Evolutionary conservation across 176 grass and related monocot species (phyloP).

Genomic region (Stipa capillata): DNA sequence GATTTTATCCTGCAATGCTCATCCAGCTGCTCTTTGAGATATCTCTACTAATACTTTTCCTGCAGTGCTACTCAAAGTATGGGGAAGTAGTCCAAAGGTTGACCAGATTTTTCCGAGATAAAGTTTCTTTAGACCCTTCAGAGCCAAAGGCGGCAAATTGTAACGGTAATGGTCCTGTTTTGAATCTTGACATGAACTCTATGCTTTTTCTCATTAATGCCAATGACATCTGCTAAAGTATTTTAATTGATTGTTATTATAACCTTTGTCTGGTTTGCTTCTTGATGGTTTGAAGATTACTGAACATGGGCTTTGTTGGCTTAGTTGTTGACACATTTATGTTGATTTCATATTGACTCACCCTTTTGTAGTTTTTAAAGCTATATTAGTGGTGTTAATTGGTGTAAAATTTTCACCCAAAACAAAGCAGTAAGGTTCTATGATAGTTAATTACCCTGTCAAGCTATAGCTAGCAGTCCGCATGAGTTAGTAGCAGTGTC

Average conservation of each 20-base stretch:
- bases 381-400: background rate
- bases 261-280: background rate
- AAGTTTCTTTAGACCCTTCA: conserved; percentile 37
- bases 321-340: background rate
- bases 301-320: background rate
- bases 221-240: conserved; percentile 11
- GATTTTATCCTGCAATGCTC: conserved; percentile 4
- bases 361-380: background rate
- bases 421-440: background rate
- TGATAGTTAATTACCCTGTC: background rate
- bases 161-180: conserved; percentile 32
- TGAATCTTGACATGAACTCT: conserved; percentile 14
- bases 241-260: conserved; percentile 9
- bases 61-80: conserved; percentile 84
- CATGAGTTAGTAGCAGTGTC: background rate
- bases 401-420: background rate
- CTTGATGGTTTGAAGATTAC: background rate
- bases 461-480: background rate
- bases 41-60: conserved; percentile 19
- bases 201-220: background rate
- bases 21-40: conserved; percentile 1
- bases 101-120: conserved; percentile 86
- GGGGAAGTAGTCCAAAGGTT: conserved; percentile 76
- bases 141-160: conserved; percentile 42
- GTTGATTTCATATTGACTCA: background rate